A percentile compares a stretch with the other conserved stretches of the same genome.
Evolutionary conservation across 306 rosid species (phyloP).

Genomic region (Glycyrrhiza uralensis): DNA sequence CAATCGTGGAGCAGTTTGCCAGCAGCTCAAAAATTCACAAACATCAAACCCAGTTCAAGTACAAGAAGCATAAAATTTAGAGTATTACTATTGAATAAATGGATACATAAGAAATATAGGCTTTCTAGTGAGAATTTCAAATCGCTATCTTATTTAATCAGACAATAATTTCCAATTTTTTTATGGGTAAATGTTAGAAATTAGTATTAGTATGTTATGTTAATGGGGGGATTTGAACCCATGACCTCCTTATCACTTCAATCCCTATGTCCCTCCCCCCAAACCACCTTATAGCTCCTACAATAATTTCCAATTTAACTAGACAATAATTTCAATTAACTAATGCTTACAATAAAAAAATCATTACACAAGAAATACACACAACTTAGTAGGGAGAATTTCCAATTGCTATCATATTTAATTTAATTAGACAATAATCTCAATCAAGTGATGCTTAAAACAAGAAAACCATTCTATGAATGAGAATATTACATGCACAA

Average conservation of each 20-base stretch:
- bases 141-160: constrained; percentile 17
- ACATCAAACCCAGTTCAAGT: background rate
- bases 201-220: too few species aligned
- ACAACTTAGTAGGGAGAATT: background rate
- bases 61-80: background rate
- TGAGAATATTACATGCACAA: background rate
- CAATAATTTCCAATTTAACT: too few species aligned
- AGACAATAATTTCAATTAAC: constrained; percentile 3
- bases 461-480: background rate
- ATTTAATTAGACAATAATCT: background rate
- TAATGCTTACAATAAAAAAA: background rate
- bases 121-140: background rate
- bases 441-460: background rate
- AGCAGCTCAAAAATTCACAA: constrained; percentile 7
- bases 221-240: too few species aligned
- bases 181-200: too few species aligned
- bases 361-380: background rate
- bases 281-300: too few species aligned
- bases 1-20: constrained; percentile 1
- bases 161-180: background rate
- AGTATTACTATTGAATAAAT: background rate
- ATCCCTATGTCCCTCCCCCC: too few species aligned
- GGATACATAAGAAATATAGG: background rate
- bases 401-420: constrained; percentile 10
- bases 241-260: too few species aligned